phyloP scores from a whole-genome alignment of 441 rosid genomes.

The Pelargonium fulgidum region DNA sequence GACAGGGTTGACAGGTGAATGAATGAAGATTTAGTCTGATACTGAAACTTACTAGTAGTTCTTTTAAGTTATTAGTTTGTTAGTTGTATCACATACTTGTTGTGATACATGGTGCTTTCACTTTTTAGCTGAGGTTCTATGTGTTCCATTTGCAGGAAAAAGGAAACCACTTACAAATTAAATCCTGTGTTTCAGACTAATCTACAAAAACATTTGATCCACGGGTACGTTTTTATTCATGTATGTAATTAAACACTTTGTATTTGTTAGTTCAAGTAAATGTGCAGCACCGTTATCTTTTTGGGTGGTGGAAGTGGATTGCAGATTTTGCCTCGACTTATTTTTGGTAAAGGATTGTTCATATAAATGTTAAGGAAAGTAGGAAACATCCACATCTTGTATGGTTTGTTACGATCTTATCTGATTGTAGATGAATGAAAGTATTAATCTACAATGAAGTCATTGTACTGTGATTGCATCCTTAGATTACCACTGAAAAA shows the following conservation, averaged over 20 bases:
- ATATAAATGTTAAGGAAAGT: not conserved
- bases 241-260: not conserved
- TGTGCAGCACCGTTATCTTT: not conserved
- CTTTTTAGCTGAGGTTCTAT: not conserved
- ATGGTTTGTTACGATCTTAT: not conserved
- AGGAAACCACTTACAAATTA: conserved; percentile 56
- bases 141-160: conserved; percentile 46
- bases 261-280: not conserved
- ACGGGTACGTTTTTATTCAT: conserved; percentile 43
- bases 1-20: conserved; percentile 47
- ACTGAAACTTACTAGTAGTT: not conserved
- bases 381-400: not conserved
- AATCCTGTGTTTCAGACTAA: conserved; percentile 76
- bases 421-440: not conserved
- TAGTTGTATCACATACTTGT: not conserved
- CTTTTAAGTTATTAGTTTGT: not conserved
- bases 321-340: not conserved
- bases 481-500: not conserved
- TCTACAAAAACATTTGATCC: conserved; percentile 61
- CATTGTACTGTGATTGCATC: not conserved
- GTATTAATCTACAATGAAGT: not conserved
- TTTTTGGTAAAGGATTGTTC: not conserved
- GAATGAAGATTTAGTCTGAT: not conserved
- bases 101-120: not conserved
- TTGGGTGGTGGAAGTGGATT: not conserved